Evolutionary conservation across 805 yeast species (phyloP), one percentile per base, ranked within the genome.

Genomic region (Jamesozyma spencerorum): DNA sequence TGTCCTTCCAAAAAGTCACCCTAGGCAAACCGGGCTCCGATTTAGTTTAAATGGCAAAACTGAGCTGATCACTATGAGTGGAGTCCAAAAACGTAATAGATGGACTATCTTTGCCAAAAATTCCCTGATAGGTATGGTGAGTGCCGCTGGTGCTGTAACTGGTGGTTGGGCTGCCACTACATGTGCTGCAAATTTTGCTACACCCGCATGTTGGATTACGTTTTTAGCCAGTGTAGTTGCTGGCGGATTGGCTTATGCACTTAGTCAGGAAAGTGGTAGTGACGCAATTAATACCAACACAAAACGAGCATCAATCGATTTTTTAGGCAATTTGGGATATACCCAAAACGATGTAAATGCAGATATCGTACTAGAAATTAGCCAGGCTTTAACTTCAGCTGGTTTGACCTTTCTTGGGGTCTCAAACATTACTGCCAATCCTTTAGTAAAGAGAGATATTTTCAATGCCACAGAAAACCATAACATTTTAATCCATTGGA

Each of bases 71-170:
- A n/a, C n/a, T n/a, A n/a, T n/a, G n/a, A n/a, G n/a, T 13, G 34
- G 20, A 17, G 20, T 31, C 34, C 8, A 17, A 7, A 31, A 31
- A 31, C 34, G 34, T 8, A 31, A 31, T 31, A 17, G 34, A 31
- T 31, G 34, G 34, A 31, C 34, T 17, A 31, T 31, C n/a, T 31
- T 31, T 31, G 20, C 34, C 17, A 31, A 31, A 20, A 31, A 31
- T 31, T 5, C 34, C 10, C 7, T 31, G 20, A 31, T 31, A 14
- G 34, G 34, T 10, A 31, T 31, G 34, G 17, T 31, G 7, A 13
- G 20, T 17, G 34, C 20, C 17, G 34, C 20, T 31, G 20, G 20
- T 31, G 34, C 34, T 31, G 17, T 31, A 31, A 15, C 34, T 31
- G 34, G 34, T n/a, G n/a, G n/a, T n/a, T n/a, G n/a, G n/a, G n/a